Evolutionary conservation across 805 yeast genomes (phyloP), one percentile per base, ranked within the genome.

Genomic region (Jamesozyma jinghongensis): DNA sequence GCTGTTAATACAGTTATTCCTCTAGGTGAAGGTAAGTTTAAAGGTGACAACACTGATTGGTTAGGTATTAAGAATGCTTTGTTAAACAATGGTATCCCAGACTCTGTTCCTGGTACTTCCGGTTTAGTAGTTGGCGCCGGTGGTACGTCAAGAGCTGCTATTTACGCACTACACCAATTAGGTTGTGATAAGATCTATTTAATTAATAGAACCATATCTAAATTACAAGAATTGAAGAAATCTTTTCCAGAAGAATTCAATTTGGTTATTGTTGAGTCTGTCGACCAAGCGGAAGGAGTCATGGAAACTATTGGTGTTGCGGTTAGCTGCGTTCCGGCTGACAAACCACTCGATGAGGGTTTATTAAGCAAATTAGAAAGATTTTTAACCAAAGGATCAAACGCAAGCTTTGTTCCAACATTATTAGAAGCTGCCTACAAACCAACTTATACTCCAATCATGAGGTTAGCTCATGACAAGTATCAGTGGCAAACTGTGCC

Each of bases 31-130:
- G 78, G 71, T 5, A 64, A 68, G 40, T 74, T 80, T 42, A 62
- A 61, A 38, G 98, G 97, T 48, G 90, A 85, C 52, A 92, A 92
- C 66, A 92, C 99, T 33, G 99, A 92, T 61, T 92, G 95, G 95
- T 65, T 77, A 36, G 99, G 98, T 10, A 84, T 92, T 50, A 69
- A 68, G 35, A 74, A 80, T 45, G 75, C 95, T 2, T 77, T 87
- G 50, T 57, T 65, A 16, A 63, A 71, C 45, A 69, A 71, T 43
- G 94, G 94, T 31, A 79, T 77, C 32, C 75, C 79, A 32, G 62
- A 63, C 32, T 53, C 57, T 42, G 59, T 57, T 18, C 55, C 51
- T 13, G 50, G 47, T 3, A 66, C 70, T 11, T 65, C 72, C 42
- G 97, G 96, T 26, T 65, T 88, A 44, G 82, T 92, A 34, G 69